A percentile compares a stretch with the other conserved stretches of the same genome.
Evolutionary conservation across 805 yeast species (phyloP).

Genomic region (Schwanniomyces polymorphus): DNA sequence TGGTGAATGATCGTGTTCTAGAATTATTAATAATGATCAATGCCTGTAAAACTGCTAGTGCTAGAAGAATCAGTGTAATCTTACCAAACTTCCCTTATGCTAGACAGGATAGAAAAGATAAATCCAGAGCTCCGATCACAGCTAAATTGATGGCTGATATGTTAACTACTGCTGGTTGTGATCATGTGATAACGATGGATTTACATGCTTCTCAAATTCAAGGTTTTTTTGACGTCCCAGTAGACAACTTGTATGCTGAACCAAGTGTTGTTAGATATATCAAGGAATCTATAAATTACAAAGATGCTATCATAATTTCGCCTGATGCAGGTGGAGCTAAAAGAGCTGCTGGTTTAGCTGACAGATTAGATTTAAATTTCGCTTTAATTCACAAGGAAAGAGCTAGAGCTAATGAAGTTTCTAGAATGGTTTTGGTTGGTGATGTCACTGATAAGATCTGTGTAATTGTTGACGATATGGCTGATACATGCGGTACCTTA

Average conservation of each 20-base stretch:
- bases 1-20: constrained; percentile 80
- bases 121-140: constrained; percentile 93
- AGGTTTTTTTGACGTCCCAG: constrained; percentile 94
- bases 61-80: constrained; percentile 90
- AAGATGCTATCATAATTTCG: constrained; percentile 77
- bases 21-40: constrained; percentile 87
- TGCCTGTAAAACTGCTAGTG: constrained; percentile 96
- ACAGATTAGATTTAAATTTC: constrained; percentile 84
- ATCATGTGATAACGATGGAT: constrained; percentile 96
- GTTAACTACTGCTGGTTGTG: constrained; percentile 90
- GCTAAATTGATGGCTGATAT: constrained; percentile 92
- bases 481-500: constrained; percentile 96
- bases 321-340: constrained; percentile 99
- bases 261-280: constrained; percentile 86
- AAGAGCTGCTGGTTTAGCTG: constrained; percentile 93
- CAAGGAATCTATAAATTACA: constrained; percentile 55
- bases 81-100: constrained; percentile 97
- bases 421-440: constrained; percentile 94
- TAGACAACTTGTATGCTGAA: constrained; percentile 93
- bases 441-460: constrained; percentile 85
- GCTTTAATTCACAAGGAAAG: constrained; percentile 97
- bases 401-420: constrained; percentile 91
- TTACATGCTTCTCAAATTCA: constrained; percentile 97
- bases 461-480: constrained; percentile 93
- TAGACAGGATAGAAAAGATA: constrained; percentile 95